These are phyloP conservation scores for Pisolithus orientalis DNA, from an alignment of 768 basidiomycete genomes.

Conservation along the genomic window DNA sequence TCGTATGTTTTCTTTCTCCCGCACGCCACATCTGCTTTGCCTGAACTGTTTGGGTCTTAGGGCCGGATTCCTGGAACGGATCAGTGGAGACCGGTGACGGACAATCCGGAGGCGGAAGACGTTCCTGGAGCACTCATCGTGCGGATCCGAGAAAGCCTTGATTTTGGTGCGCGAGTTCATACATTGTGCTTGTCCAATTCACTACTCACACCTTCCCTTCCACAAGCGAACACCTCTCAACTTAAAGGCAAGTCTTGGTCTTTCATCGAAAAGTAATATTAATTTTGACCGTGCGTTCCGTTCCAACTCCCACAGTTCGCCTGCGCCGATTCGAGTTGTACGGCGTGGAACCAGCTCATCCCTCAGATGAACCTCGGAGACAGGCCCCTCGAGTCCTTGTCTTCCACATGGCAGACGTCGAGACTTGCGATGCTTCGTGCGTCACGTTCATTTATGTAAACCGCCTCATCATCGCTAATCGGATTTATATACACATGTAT, in stretches of 20 bases:
- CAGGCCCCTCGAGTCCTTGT: slow-evolving; percentile 72
- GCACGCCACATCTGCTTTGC: neutral
- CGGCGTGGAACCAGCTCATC: slow-evolving; percentile 73
- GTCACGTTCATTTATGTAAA: slow-evolving; percentile 20
- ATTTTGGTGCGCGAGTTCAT: slow-evolving; percentile 59
- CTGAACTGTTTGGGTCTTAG: slow-evolving; percentile 28
- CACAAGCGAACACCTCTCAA: slow-evolving; percentile 85
- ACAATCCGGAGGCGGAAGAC: slow-evolving; percentile 80
- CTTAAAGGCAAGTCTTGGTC: slow-evolving; percentile 56
- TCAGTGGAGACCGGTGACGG: slow-evolving; percentile 85
- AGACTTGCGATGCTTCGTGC: slow-evolving; percentile 86
- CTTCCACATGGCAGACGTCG: slow-evolving; percentile 92
- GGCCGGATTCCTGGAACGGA: slow-evolving; percentile 87
- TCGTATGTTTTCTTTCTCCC: slow-evolving; percentile 40
- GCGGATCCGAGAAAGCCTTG: slow-evolving; percentile 82
- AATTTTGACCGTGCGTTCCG: neutral
- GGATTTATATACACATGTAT: neutral
- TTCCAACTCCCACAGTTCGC: slow-evolving; percentile 44
- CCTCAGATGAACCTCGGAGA: slow-evolving; percentile 79
- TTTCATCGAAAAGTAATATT: neutral
- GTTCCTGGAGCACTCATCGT: slow-evolving; percentile 80
- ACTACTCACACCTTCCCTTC: neutral
- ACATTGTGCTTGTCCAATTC: neutral
- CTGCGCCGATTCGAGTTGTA: slow-evolving; percentile 84
- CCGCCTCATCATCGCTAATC: slow-evolving; percentile 3